Percentiles rank a stretch among this genome's conserved stretches.
These are phyloP conservation scores for Leishmania aethiopica DNA, from an alignment of 208 protist genomes.

Conservation along the genomic window DNA sequence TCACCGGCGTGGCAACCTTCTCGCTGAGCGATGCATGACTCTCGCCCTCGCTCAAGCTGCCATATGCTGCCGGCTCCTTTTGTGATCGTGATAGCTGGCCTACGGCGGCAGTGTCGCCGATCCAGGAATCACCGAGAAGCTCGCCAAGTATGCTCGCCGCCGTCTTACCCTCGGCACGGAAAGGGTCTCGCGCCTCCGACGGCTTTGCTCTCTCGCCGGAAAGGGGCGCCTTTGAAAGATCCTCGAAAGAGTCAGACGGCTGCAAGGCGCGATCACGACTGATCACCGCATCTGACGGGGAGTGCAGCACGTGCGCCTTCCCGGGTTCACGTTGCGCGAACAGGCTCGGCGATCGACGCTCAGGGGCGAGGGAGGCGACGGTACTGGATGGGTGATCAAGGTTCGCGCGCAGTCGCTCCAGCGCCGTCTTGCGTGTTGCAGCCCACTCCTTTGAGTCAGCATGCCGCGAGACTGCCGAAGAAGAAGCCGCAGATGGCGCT, in stretches of 20 bases:
- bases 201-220: too few species aligned
- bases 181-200: too few species aligned
- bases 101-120: background rate
- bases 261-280: background rate
- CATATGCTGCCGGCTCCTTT: background rate
- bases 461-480: background rate
- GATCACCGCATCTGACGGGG: background rate
- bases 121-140: constrained; percentile 1
- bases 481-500: background rate
- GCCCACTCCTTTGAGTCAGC: constrained; percentile 42
- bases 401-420: constrained; percentile 51
- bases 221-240: background rate
- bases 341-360: background rate
- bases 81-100: background rate
- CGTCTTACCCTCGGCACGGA: background rate
- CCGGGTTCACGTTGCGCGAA: background rate
- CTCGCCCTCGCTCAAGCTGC: background rate
- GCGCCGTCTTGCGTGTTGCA: constrained; percentile 35
- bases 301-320: background rate
- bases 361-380: too few species aligned
- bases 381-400: constrained; percentile 2
- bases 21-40: background rate
- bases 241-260: constrained; percentile 1
- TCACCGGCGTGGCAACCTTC: background rate
- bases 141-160: constrained; percentile 8